Base-by-base conservation (phyloP, 305 asterid genomes). In the Fraxinus angustifolia region DNA sequence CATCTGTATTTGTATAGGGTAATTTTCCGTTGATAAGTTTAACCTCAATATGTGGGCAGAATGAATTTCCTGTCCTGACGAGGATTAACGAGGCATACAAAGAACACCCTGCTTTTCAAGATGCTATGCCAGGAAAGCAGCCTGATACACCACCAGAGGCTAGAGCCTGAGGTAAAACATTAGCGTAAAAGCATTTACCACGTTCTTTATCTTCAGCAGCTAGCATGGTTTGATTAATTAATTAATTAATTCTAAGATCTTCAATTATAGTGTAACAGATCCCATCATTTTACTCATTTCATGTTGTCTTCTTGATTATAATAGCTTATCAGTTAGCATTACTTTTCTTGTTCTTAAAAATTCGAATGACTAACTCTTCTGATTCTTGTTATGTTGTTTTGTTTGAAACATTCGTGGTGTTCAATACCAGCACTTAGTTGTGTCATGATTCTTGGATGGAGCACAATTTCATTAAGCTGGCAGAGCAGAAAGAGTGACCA, bases 71-170 rank as follows among this genome's bases (percentile, higher is more conserved):
- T 60, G 56, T 80, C 26, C 88, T 92, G 67, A 80, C 82, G 4
- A 90, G 87, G 91, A 70, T 90, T 11, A 78, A 78, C 8, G 90
- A 90, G 80, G 87, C 97, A 31, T 92, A 92, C 86, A 85, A 82
- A 31, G 90, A 85, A 82, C 88, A 87, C 75, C 86, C 91, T 38
- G 93, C 93, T 77, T 92, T 92, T 76, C 82, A 71, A 65, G 89
- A 84, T 78, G 95, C 95, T 36, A 80, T 88, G 91, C 96, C 97
- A 11, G 94, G 82, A 85, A 94, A 85, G 73, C 98, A 94, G 87
- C 94, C 93, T 45, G 98, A 91, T 84, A 33, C 97, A 21, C 94
- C 94, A 8, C 84, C 91, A n/a, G 91, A 90, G 78, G 85, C 84
- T 16, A 87, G 87, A 83, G 73, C 77, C 78, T 90, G 86, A 92